A percentile compares a stretch with the other conserved stretches of the same genome.
Evolutionary conservation across 306 rosid genomes (phyloP).

Genomic region (Dalbergia cochinchinensis): DNA sequence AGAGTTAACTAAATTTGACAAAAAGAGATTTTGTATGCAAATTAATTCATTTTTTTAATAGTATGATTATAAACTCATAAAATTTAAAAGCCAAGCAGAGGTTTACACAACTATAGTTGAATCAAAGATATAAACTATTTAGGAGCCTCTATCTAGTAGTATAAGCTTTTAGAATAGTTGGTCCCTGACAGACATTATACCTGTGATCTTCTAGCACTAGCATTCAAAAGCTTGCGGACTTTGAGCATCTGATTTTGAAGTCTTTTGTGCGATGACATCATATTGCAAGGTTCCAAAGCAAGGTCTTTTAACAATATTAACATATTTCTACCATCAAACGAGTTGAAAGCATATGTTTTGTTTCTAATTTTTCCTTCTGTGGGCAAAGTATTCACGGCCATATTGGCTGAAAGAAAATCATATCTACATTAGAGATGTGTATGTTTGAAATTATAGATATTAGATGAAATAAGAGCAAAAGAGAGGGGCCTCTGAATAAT

Average conservation of each 20-base stretch:
- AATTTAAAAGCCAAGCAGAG: too few relatives aligned
- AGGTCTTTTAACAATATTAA: constrained; percentile 38
- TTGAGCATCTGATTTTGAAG: constrained; percentile 14
- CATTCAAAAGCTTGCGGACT: not conserved
- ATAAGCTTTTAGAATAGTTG: not conserved
- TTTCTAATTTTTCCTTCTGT: not conserved
- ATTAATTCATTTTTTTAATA: too few relatives aligned
- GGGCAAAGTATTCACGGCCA: constrained; percentile 10
- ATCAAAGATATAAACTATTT: not conserved
- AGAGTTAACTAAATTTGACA: too few relatives aligned
- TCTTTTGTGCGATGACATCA: constrained; percentile 7
- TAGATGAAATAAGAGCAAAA: not conserved
- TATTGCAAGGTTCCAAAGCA: constrained; percentile 31
- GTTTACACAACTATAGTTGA: not conserved
- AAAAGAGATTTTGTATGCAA: too few relatives aligned
- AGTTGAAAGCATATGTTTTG: not conserved
- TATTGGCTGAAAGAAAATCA: constrained; percentile 19
- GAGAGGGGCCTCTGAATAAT: not conserved
- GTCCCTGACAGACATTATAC: constrained; percentile 16
- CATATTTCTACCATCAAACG: constrained; percentile 3
- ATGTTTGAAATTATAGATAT: not conserved
- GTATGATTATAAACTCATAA: too few relatives aligned
- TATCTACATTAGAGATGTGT: not conserved
- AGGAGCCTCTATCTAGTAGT: not conserved
- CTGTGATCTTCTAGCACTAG: constrained; percentile 16